These are phyloP conservation scores for Coemansia sp. DNA, from an alignment of 192 early-diverging fungal genomes.

Conservation along the genomic window DNA sequence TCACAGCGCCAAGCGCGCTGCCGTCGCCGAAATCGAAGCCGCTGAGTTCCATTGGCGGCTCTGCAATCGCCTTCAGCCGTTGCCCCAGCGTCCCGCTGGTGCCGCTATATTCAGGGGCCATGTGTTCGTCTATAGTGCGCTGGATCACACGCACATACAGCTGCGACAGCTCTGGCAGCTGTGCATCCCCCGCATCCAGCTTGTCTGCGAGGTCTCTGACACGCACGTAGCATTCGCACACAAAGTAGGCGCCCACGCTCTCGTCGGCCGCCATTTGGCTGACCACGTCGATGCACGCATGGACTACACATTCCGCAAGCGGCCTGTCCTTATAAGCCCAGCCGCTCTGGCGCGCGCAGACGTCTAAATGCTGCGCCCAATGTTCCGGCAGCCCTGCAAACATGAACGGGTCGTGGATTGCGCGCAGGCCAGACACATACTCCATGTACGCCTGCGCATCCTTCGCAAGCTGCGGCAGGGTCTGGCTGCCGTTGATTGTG, in stretches of 20 bases:
- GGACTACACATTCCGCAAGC: not conserved
- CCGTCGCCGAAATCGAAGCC: slow-evolving; percentile 29
- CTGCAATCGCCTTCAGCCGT: slow-evolving; percentile 15
- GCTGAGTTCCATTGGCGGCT: slow-evolving; percentile 29
- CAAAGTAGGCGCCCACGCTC: slow-evolving; percentile 23
- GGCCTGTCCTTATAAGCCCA: not conserved
- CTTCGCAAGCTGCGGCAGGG: not conserved
- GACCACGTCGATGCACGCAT: slow-evolving; percentile 7
- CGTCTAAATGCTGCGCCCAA: slow-evolving; percentile 19
- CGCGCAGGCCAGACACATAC: slow-evolving; percentile 6
- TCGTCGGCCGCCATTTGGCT: slow-evolving; percentile 13
- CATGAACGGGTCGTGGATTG: slow-evolving; percentile 35
- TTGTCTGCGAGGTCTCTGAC: slow-evolving; percentile 3
- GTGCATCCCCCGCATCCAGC: not conserved
- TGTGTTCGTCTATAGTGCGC: not conserved
- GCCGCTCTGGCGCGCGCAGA: not conserved
- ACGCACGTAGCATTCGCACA: slow-evolving; percentile 26
- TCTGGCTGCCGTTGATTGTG: not conserved
- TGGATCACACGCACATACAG: slow-evolving; percentile 8
- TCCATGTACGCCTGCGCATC: slow-evolving; percentile 12
- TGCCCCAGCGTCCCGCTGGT: not conserved
- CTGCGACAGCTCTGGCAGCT: slow-evolving; percentile 13
- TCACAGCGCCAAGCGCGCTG: slow-evolving; percentile 16
- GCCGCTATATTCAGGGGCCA: not conserved
- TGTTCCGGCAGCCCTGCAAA: slow-evolving; percentile 18